Evolutionary conservation across 2,329 filamentous ascomycete genomes (phyloP), one percentile per base, ranked within the genome.

Genomic region (Anisogramma anomala): DNA sequence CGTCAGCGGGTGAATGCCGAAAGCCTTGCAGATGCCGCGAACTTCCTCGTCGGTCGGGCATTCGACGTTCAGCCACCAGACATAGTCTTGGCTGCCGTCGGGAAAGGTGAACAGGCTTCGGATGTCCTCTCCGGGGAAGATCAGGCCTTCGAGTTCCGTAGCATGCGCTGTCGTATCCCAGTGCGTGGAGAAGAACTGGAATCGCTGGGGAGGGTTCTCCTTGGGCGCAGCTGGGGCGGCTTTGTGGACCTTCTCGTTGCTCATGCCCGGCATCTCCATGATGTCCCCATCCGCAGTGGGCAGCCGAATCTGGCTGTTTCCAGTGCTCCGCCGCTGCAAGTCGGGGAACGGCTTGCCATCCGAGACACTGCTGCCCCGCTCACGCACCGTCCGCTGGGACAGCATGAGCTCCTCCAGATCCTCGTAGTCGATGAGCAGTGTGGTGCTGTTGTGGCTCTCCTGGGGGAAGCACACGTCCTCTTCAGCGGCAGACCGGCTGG

Each of bases 21-120:
- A 98, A 4, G 91, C 88, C 55, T 88, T 87, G 67, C 86, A 94
- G 48, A 98, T 81, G 22, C 81, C 81, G 32, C 80, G 78, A 15
- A 94, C 79, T 58, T 96, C 91, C 45, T 89, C 87, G 55, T 88
- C 84, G 1, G 82, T 88, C 1, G 89, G 86, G 51, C 84, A 86
- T 58, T 89, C 82, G 58, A 95, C 82, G 55, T 98, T 94, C 37
- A 98, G 71, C 91, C 91, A 98, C 88, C 89, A 98, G n/a, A 94
- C 88, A 53, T 89, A 89, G 52, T 87, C 72, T 2, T 65, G 61
- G 47, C 78, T 74, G 22, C 72, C 70, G 39, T 70, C 77, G 6
- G 77, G 77, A 25, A 79, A 66, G 23, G 69, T 67, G 57, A 98
- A 98, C 9, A 98, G 75, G 42, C 87, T 86, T 23, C 85, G 81